Conservation (phyloP, 257 asterid species). For the Nyctanthes arbortristis region DNA sequence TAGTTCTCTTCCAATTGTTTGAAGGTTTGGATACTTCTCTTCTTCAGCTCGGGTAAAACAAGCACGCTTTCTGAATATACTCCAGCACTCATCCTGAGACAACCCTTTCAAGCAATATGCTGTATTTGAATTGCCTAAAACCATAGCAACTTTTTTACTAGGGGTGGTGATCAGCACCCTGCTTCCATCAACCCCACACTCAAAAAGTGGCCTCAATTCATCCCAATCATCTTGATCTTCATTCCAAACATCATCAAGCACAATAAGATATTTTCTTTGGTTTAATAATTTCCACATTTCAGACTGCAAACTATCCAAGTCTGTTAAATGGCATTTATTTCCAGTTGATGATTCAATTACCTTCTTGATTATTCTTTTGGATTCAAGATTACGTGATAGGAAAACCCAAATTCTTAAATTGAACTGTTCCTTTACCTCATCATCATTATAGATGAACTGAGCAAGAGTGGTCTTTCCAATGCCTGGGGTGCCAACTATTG, state of each 20-base stretch:
- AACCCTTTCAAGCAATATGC: constrained; percentile 22
- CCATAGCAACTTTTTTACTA: constrained; percentile 9
- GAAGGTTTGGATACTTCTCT: constrained; percentile 10
- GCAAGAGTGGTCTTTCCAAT: constrained; percentile 20
- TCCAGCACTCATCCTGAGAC: constrained; percentile 26
- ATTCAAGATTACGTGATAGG: background rate
- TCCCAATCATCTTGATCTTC: constrained; percentile 29
- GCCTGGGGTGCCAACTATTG: constrained; percentile 16
- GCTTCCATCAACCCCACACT: constrained; percentile 27
- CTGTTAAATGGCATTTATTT: constrained; percentile 24
- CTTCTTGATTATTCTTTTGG: constrained; percentile 17
- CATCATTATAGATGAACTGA: constrained; percentile 10
- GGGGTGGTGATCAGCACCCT: constrained; percentile 28
- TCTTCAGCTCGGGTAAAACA: constrained; percentile 22
- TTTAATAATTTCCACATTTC: constrained; percentile 21
- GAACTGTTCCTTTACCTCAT: constrained; percentile 3
- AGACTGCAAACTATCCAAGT: constrained; percentile 25
- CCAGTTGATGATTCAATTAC: constrained; percentile 22
- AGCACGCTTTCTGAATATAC: constrained; percentile 24
- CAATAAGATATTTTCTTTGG: constrained; percentile 25
- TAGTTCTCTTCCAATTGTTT: constrained; percentile 25
- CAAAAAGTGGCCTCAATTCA: constrained; percentile 21
- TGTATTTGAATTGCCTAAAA: constrained; percentile 1
- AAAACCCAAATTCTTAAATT: constrained; percentile 13
- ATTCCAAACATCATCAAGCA: constrained; percentile 40